Percentiles rank a stretch among this genome's conserved stretches.
phyloP scores from a whole-genome alignment of 768 basidiomycete species.

The Macrolepiota fuliginosa region DNA sequence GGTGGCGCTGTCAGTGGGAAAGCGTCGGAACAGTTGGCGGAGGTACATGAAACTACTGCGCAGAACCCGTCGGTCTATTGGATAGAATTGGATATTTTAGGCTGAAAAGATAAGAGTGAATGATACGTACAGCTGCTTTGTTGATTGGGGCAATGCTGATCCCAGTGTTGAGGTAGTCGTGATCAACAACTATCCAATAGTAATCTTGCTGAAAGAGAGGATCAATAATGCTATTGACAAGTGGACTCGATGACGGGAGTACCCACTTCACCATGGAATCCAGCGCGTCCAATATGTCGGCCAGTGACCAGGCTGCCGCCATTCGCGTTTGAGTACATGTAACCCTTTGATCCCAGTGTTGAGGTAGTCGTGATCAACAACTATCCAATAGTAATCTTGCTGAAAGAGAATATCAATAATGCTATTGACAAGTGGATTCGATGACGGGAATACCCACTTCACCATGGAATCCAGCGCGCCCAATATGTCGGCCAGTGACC shows the following conservation, averaged over 20 bases:
- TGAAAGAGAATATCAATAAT: too few species aligned
- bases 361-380: slow-evolving; percentile 2
- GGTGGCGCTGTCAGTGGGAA: slow-evolving; percentile 20
- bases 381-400: slow-evolving; percentile 27
- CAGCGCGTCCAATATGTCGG: slow-evolving; percentile 1
- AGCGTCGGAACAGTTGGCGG: slow-evolving; percentile 19
- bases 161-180: slow-evolving; percentile 23
- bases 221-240: too few species aligned
- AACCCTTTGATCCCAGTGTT: too few species aligned
- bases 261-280: slow-evolving; percentile 14
- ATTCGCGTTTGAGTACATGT: neutral
- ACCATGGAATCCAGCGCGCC: slow-evolving; percentile 15
- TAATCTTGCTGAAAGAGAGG: slow-evolving; percentile 19
- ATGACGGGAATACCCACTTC: slow-evolving; percentile 3
- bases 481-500: neutral
- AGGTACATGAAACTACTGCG: slow-evolving; percentile 18
- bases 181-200: slow-evolving; percentile 29
- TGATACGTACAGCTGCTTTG: neutral
- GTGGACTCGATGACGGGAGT: neutral
- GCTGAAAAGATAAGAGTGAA: neutral
- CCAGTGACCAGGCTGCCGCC: neutral
- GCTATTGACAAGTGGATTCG: too few species aligned
- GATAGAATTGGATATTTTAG: too few species aligned
- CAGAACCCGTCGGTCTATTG: slow-evolving; percentile 23
- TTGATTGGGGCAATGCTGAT: slow-evolving; percentile 21